Evolutionary conservation across 306 rosid genomes (phyloP), one percentile per base, ranked within the genome.

Genomic region (Betula pendula): DNA sequence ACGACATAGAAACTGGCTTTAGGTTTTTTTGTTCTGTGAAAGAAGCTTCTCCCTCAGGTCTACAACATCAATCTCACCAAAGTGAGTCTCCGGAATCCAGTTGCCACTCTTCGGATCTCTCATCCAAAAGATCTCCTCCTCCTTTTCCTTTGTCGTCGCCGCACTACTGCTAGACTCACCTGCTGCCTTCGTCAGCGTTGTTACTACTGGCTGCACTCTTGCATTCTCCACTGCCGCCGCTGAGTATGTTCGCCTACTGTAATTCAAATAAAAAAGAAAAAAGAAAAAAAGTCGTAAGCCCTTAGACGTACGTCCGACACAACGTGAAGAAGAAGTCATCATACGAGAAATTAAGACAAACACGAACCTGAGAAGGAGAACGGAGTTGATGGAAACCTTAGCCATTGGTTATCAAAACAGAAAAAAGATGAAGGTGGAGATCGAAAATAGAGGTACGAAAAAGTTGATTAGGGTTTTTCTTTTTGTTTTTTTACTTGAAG

Each of bases 1-100:
- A n/a, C n/a, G 24, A 15, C 16, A 22, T n/a, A 20, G 24, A 53
- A n/a, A 52, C 12, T 12, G 33, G 33, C 24, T 45, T 45, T 25
- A 58, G 6, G 19, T 70, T 20, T 72, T 72, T 74, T 74, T 45
- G 22, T 68, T 77, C 2, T 84, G 72, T 63, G 86, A 31, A 13
- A 84, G 86, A 70, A 88, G 71, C 85, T 81, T 86, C 71, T 86
- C 80, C 77, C 97, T 80, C 38, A 75, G 79, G 1, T 91, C 87
- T 0, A 76, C 91, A 40, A 35, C 88, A 79, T 91, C 83, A 67
- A 81, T 50, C 27, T 86, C 81, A 0, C 16, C 88, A 74, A 89
- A 86, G 38, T 85, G 88, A 72, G 29, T 83, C 88, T 91, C 94
- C 2, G 94, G 92, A 75, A 87, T 79, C 97, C 92, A 89, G 74